Evolutionary conservation across 179 eudicot species (phyloP).

Genomic region (Carnegiea gigantea): DNA sequence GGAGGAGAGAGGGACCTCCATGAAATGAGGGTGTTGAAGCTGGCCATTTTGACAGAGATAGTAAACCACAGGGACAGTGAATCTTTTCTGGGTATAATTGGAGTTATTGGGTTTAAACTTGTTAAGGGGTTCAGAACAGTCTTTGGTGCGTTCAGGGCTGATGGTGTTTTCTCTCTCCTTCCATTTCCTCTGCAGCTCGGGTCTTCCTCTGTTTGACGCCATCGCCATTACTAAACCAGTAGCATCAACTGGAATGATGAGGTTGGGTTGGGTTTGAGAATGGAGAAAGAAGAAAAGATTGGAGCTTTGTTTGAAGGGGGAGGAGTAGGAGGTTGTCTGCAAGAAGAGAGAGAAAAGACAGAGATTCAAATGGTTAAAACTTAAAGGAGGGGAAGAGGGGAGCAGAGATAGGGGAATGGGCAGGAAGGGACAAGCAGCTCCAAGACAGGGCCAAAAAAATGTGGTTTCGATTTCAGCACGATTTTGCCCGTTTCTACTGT

Average conservation of each 20-base stretch:
- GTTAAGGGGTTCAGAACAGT: constrained; percentile 8
- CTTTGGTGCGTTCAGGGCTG: constrained; percentile 52
- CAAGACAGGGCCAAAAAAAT: not conserved
- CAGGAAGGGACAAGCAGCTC: not conserved
- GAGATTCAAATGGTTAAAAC: not conserved
- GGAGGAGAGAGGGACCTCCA: constrained; percentile 86
- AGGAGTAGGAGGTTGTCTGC: not conserved
- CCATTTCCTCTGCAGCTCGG: constrained; percentile 22
- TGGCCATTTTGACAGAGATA: constrained; percentile 79
- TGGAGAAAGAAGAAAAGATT: not conserved
- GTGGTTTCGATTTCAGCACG: constrained; percentile 1
- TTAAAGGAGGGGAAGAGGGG: not conserved
- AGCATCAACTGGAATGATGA: not conserved
- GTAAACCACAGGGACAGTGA: constrained; percentile 55
- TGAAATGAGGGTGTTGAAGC: constrained; percentile 95
- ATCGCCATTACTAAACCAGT: constrained; percentile 7
- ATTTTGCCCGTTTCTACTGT: not conserved
- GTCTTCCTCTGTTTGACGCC: constrained; percentile 5
- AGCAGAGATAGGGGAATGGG: not conserved
- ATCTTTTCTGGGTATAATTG: constrained; percentile 28
- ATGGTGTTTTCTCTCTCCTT: constrained; percentile 25
- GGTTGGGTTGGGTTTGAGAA: not conserved
- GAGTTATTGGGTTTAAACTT: not conserved
- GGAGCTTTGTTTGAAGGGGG: not conserved
- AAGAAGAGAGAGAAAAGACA: not conserved